Evolutionary conservation across 768 basidiomycete species (phyloP).

Genomic region (Jaapia argillacea): DNA sequence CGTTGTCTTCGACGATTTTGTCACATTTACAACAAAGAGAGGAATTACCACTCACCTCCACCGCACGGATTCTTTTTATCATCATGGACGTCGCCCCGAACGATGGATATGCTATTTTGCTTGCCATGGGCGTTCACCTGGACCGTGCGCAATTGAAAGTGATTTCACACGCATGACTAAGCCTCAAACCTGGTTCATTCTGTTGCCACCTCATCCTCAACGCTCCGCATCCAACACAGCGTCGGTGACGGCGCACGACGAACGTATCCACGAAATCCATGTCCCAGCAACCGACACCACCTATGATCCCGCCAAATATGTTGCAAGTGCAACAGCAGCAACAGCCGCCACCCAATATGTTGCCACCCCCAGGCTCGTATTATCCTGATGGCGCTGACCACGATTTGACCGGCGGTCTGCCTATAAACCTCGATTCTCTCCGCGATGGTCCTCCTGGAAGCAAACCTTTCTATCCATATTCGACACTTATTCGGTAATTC

Average conservation of each 20-base stretch:
- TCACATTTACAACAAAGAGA: background rate
- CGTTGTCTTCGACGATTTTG: background rate
- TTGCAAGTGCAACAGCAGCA: background rate
- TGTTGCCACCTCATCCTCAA: background rate
- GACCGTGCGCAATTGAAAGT: background rate
- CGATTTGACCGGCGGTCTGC: slow-evolving; percentile 75
- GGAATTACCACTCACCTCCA: background rate
- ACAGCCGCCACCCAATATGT: background rate
- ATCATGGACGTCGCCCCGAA: background rate
- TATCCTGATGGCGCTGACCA: slow-evolving; percentile 63
- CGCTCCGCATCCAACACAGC: background rate
- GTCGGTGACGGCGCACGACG: background rate
- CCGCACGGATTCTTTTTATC: background rate
- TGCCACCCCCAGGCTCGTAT: slow-evolving; percentile 25
- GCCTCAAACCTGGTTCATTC: too few relatives aligned
- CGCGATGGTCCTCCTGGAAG: slow-evolving; percentile 82
- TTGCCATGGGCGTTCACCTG: background rate
- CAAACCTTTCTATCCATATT: slow-evolving; percentile 88
- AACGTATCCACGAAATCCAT: background rate
- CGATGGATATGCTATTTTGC: background rate
- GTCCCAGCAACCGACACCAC: background rate
- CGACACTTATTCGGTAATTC: slow-evolving; percentile 78
- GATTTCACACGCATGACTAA: background rate
- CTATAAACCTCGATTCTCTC: slow-evolving; percentile 80
- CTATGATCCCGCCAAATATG: background rate